Percentiles rank a stretch among this genome's conserved stretches.
Conservation (phyloP, 352 stramenopile species). For the Phytopythium sindhum region DNA sequence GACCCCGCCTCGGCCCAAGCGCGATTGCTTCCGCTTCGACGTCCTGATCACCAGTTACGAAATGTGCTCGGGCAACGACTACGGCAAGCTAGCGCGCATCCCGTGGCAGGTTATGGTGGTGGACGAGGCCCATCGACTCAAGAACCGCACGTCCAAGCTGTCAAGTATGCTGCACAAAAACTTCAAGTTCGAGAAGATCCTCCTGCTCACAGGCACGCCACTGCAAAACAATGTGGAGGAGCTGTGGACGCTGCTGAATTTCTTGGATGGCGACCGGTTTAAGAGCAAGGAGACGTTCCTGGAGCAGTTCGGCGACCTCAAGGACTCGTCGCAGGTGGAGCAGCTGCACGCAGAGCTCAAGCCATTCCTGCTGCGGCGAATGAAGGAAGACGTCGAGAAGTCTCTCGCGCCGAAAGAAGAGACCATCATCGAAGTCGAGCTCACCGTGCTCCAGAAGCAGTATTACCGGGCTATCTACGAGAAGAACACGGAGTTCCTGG, state of each 20-base stretch:
- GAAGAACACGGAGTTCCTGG: constrained; percentile 91
- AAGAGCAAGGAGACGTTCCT: constrained; percentile 92
- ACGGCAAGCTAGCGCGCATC: constrained; percentile 91
- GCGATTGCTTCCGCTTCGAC: constrained; percentile 93
- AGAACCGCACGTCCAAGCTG: constrained; percentile 98
- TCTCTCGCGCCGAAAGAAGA: constrained; percentile 87
- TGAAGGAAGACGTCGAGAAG: constrained; percentile 91
- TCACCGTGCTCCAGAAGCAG: constrained; percentile 89
- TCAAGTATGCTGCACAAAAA: constrained; percentile 76
- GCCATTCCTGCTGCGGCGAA: constrained; percentile 78
- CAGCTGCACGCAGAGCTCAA: constrained; percentile 86
- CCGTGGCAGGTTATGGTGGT: constrained; percentile 97
- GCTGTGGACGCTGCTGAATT: constrained; percentile 99
- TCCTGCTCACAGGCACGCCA: constrained; percentile 90
- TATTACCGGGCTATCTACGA: constrained; percentile 93
- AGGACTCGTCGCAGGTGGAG: constrained; percentile 81
- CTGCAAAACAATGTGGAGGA: constrained; percentile 91
- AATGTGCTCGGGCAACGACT: constrained; percentile 93
- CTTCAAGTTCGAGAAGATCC: constrained; percentile 77
- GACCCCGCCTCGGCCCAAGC: constrained; percentile 24
- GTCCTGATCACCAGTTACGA: constrained; percentile 99
- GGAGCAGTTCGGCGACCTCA: constrained; percentile 93
- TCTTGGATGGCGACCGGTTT: constrained; percentile 95
- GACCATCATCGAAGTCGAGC: constrained; percentile 90
- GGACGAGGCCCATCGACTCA: constrained; percentile 99